Conservation (phyloP, 441 rosid species). For the Melastoma candidum region DNA sequence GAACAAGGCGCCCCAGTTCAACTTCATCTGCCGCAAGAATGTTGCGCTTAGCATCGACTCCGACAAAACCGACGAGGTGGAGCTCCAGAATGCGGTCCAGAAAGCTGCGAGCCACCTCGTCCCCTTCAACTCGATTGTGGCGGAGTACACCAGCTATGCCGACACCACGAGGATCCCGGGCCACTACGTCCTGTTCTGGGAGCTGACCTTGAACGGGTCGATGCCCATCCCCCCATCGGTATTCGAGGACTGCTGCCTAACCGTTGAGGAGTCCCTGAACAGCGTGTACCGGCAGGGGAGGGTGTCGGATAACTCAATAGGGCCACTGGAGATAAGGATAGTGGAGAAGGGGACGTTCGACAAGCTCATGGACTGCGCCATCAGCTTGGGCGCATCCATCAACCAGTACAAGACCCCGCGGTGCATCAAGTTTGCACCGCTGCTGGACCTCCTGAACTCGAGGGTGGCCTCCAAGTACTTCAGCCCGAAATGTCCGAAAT, state of each 20-base stretch:
- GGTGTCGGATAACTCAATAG: conserved; percentile 49
- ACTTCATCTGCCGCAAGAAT: conserved; percentile 51
- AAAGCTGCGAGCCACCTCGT: conserved; percentile 36
- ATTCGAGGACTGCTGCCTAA: conserved; percentile 32
- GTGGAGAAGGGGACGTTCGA: conserved; percentile 52
- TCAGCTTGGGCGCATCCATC: conserved; percentile 47
- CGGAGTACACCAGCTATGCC: conserved; percentile 55
- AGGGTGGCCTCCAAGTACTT: conserved; percentile 33
- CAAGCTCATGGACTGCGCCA: conserved; percentile 59
- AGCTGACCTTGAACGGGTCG: conserved; percentile 7
- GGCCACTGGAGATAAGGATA: conserved; percentile 48
- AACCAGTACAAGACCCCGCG: conserved; percentile 62
- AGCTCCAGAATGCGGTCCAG: conserved; percentile 46
- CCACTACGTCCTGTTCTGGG: conserved; percentile 34
- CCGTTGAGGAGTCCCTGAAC: conserved; percentile 54
- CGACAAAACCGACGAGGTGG: conserved; percentile 54
- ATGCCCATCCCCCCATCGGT: conserved; percentile 42
- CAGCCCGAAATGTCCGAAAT: conserved; percentile 51
- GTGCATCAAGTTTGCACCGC: conserved; percentile 47
- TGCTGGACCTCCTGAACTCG: conserved; percentile 42
- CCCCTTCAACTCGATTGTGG: conserved; percentile 34
- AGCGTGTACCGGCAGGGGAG: conserved; percentile 60
- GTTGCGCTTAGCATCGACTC: conserved; percentile 32
- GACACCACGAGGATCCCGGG: conserved; percentile 43
- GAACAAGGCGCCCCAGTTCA: conserved; percentile 60